Base-by-base conservation (phyloP, 805 yeast species). In the Isabelozyma gotoi region DNA sequence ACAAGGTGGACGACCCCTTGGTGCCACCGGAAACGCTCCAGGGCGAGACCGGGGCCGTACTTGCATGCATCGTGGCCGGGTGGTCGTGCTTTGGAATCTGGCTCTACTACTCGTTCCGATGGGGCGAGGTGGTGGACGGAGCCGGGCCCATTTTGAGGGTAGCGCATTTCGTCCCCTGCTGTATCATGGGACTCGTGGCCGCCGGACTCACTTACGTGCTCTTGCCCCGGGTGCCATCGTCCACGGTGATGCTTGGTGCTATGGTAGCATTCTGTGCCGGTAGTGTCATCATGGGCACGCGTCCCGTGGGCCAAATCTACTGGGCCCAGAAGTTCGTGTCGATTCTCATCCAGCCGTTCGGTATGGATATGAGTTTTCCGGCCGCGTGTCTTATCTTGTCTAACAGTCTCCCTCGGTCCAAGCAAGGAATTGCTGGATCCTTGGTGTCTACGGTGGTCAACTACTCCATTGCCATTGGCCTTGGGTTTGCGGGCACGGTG, bases 301-400 rank as follows among this genome's bases (percentile, higher is more conserved):
- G 81, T 31, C 88, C 89, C 0, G 74, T 73, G 0, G 58, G 76
- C 36, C 87, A 85, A 56, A 67, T 76, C 0, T 87, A 77, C 55
- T 86, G 81, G 80, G 71, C 74, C 1, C 77, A 80, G 59, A 64
- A 76, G 6, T 75, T 86, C 54, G 80, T 83, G 2, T 71, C 78
- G 18, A 64, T 76, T 65, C 45, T 82, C 7, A 59, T 85, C 2
- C 63, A 77, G 8, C 78, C 84, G 8, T 82, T 80, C 64, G 94
- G 90, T 2, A 84, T 86, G 89, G 92, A 86, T 57, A 71, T 82
- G 68, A 80, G 87, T 11, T 86, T 85, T 59, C 94, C 95, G 0
- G 84, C 91, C 0, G 82, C 85, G 0, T 78, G 88, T 0, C 70
- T 85, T 40, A 71, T 83, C 8, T 60, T 85, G 34, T 74, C 83